phyloP scores from a whole-genome alignment of 257 asterid species.

The Primulina huaijiensis region DNA sequence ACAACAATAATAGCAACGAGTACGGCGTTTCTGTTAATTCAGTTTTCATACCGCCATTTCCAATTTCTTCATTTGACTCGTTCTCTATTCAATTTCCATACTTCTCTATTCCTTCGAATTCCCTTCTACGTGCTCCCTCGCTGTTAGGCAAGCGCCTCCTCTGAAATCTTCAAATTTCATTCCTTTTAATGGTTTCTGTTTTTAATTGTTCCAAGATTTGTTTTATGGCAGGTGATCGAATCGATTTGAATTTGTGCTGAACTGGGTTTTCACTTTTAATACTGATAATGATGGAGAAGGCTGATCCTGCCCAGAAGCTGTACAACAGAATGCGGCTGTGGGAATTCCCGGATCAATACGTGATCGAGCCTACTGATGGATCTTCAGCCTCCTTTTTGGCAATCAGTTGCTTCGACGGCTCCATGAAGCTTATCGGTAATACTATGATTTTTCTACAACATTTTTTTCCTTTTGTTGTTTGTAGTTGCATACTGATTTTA shows the following conservation, averaged over 20 bases:
- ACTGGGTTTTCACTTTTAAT: constrained; percentile 21
- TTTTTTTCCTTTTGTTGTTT: neutral
- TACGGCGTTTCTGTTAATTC: neutral
- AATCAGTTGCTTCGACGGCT: constrained; percentile 74
- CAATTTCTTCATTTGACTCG: neutral
- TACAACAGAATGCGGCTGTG: constrained; percentile 78
- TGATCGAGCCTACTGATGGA: constrained; percentile 91
- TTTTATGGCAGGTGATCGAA: constrained; percentile 18
- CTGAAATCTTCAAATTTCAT: neutral
- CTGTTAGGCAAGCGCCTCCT: neutral
- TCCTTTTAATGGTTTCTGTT: constrained; percentile 8
- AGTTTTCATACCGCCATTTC: neutral
- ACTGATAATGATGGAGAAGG: constrained; percentile 61
- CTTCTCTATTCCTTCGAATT: neutral
- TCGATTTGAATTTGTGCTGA: constrained; percentile 16
- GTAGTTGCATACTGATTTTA: neutral
- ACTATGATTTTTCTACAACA: neutral
- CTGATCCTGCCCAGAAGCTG: constrained; percentile 72
- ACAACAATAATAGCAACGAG: neutral
- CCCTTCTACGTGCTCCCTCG: neutral
- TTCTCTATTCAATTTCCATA: neutral
- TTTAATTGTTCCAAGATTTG: neutral
- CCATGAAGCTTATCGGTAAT: constrained; percentile 63
- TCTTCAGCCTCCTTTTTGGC: constrained; percentile 56
- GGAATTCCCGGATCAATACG: constrained; percentile 90